Evolutionary conservation across 768 basidiomycete genomes (phyloP).

Genomic region (Leccinum ochraceum): DNA sequence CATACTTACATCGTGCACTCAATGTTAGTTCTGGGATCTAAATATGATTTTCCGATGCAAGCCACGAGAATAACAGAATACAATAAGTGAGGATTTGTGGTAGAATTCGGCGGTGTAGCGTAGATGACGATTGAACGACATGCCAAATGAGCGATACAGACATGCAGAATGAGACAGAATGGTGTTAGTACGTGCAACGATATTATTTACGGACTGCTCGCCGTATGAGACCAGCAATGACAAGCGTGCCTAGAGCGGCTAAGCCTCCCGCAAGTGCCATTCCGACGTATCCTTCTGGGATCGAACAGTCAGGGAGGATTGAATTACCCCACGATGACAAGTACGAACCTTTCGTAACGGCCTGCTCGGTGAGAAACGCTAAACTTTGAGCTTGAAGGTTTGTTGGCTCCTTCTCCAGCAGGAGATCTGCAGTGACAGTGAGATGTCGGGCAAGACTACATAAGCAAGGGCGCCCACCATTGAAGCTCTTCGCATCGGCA

Average conservation of each 20-base stretch:
- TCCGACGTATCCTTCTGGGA: conserved; percentile 93
- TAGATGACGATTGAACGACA: conserved; percentile 14
- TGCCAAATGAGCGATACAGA: conserved; percentile 17
- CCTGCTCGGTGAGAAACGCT: conserved; percentile 80
- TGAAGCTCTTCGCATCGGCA: conserved; percentile 89
- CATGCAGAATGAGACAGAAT: conserved; percentile 10
- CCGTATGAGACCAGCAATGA: conserved; percentile 79
- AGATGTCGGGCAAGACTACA: background rate
- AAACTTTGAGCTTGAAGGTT: conserved; percentile 94
- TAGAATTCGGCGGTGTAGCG: conserved; percentile 10
- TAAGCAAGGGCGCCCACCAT: conserved; percentile 57
- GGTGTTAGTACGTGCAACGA: conserved; percentile 16
- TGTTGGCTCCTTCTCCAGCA: conserved; percentile 88
- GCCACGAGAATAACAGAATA: conserved; percentile 19
- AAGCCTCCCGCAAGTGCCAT: conserved; percentile 94
- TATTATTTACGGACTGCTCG: conserved; percentile 61
- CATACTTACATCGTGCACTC: conserved; percentile 1
- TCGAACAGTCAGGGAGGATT: background rate
- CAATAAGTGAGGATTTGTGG: conserved; percentile 28
- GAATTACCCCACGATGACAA: background rate
- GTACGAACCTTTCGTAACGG: conserved; percentile 72
- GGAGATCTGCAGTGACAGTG: conserved; percentile 53
- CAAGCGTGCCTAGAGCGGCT: conserved; percentile 78
- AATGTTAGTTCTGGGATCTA: conserved; percentile 10
- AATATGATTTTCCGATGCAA: conserved; percentile 10